Percentiles rank a stretch among this genome's conserved stretches.
These are phyloP conservation scores for Dryas alaskensis DNA, from an alignment of 306 rosid species.

Conservation along the genomic window DNA sequence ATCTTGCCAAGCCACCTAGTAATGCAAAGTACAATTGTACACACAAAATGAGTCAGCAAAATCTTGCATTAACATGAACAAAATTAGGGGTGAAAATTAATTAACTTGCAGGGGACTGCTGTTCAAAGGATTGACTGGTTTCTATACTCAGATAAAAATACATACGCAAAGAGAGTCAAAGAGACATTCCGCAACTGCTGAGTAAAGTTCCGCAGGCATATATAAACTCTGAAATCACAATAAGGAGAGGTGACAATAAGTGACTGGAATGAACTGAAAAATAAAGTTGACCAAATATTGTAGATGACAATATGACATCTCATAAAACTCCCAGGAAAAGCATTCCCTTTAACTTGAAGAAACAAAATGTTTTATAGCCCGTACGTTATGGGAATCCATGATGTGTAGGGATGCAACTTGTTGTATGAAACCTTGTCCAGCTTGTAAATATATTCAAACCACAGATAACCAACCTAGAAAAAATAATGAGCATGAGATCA, in stretches of 20 bases:
- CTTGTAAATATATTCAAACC: constrained; percentile 94
- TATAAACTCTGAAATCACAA: constrained; percentile 73
- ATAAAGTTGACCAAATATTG: background rate
- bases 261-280: constrained; percentile 1
- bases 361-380: constrained; percentile 32
- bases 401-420: constrained; percentile 93
- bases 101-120: background rate
- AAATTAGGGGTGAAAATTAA: background rate
- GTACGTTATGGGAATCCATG: constrained; percentile 98
- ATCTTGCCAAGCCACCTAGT: constrained; percentile 98
- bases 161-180: constrained; percentile 89
- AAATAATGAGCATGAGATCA: constrained; percentile 29
- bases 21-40: constrained; percentile 21
- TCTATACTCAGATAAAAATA: constrained; percentile 31
- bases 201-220: constrained; percentile 86
- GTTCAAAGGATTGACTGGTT: constrained; percentile 3
- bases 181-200: constrained; percentile 84
- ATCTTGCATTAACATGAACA: constrained; percentile 9
- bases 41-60: constrained; percentile 19
- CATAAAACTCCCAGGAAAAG: background rate
- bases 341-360: constrained; percentile 6
- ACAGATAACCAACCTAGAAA: constrained; percentile 83
- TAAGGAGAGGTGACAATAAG: constrained; percentile 11
- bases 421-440: constrained; percentile 95
- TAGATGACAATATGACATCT: background rate